These are phyloP conservation scores for Acer saccharum DNA, from an alignment of 345 rosid genomes.

Conservation along the genomic window DNA sequence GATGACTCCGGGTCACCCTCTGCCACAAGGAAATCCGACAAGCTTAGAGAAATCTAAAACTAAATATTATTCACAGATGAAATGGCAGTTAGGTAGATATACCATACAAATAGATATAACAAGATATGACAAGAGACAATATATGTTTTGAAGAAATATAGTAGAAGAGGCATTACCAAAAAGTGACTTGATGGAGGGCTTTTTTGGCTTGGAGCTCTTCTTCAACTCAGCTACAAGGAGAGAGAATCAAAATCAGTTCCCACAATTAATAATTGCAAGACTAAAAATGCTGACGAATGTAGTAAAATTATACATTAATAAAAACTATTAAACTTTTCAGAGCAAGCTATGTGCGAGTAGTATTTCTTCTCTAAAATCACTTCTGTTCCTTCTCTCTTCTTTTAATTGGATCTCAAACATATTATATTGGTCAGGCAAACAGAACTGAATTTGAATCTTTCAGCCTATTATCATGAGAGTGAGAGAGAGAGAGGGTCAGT, in stretches of 20 bases:
- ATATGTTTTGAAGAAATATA: not conserved
- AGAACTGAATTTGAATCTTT: not conserved
- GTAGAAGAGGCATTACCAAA: conserved; percentile 48
- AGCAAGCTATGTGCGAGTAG: not conserved
- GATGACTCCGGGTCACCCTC: conserved; percentile 57
- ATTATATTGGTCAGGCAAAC: not conserved
- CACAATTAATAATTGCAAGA: not conserved
- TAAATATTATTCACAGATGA: not conserved
- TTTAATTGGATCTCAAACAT: not conserved
- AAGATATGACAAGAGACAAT: not conserved
- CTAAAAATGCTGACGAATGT: not conserved
- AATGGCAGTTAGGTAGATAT: not conserved
- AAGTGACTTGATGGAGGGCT: conserved; percentile 77
- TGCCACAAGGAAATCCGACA: conserved; percentile 24
- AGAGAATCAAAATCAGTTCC: conserved; percentile 9
- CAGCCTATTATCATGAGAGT: not conserved
- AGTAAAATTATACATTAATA: not conserved
- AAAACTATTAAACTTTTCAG: not conserved
- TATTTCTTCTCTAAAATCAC: not conserved
- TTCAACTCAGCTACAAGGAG: conserved; percentile 63
- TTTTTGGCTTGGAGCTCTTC: conserved; percentile 59
- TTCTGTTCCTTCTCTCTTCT: not conserved
- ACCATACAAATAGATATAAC: not conserved
- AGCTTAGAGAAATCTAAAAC: not conserved
- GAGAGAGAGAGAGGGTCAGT: not conserved